phyloP scores from a whole-genome alignment of 2,329 filamentous ascomycete species.

The Pezicula carpinea region DNA sequence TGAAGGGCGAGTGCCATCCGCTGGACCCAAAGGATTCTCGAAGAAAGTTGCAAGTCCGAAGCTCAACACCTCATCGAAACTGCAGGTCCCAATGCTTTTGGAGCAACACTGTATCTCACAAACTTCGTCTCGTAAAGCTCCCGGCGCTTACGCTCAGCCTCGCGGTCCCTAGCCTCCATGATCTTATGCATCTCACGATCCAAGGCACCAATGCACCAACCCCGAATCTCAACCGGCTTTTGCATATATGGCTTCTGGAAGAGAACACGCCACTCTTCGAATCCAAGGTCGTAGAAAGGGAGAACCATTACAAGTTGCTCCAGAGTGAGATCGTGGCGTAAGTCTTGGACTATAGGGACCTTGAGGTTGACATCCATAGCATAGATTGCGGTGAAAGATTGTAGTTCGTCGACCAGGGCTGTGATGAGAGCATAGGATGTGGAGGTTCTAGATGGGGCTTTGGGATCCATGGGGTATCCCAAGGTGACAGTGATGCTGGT shows the following conservation, averaged over 20 bases:
- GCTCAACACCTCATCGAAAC: no score
- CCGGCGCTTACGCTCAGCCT: neutral
- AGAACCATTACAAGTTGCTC: conserved; percentile 15
- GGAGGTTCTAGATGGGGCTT: neutral
- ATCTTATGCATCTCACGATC: neutral
- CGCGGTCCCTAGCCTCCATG: neutral
- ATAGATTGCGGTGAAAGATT: neutral
- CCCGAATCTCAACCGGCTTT: conserved; percentile 3
- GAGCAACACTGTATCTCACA: no score
- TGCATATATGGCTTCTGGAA: conserved; percentile 14
- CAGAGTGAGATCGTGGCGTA: conserved; percentile 5
- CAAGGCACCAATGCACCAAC: neutral
- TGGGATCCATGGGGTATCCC: neutral
- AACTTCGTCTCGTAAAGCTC: no score
- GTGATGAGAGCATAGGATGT: neutral
- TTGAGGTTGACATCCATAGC: neutral
- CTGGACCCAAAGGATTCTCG: no score
- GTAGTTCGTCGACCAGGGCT: neutral
- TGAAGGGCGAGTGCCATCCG: no score
- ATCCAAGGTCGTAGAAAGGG: conserved; percentile 22
- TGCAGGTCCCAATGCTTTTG: no score
- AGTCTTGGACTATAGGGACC: neutral
- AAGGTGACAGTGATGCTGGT: neutral
- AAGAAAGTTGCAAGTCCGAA: no score
- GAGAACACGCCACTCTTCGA: conserved; percentile 16